A percentile compares a stretch with the other conserved stretches of the same genome.
These are phyloP conservation scores for Trapa incisa DNA, from an alignment of 345 rosid genomes.

Conservation along the genomic window DNA sequence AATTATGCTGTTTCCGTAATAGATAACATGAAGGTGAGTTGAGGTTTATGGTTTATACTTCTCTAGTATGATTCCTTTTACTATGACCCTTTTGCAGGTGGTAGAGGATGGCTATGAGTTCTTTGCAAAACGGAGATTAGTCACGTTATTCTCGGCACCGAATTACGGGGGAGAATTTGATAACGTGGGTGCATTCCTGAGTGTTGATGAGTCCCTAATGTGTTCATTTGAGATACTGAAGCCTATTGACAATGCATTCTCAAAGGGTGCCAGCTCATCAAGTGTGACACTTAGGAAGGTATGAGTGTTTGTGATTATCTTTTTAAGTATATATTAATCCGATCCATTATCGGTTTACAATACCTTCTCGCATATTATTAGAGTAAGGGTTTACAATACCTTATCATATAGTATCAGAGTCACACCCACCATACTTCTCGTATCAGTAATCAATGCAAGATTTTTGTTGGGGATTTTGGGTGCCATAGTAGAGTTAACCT, in stretches of 20 bases:
- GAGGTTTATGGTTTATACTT: background rate
- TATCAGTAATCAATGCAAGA: too few species aligned
- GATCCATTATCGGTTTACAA: too few species aligned
- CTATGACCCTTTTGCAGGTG: constrained; percentile 39
- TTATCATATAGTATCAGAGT: too few species aligned
- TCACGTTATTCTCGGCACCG: constrained; percentile 92
- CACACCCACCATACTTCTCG: too few species aligned
- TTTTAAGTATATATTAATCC: too few species aligned
- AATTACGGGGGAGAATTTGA: constrained; percentile 99
- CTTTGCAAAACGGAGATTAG: constrained; percentile 72
- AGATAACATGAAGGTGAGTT: background rate
- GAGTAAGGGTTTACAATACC: too few species aligned
- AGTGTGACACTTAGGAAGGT: constrained; percentile 56
- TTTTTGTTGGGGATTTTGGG: too few species aligned
- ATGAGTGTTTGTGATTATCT: background rate
- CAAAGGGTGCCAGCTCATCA: constrained; percentile 33
- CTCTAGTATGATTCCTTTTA: background rate
- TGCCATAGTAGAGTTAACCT: too few species aligned
- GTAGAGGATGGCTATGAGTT: constrained; percentile 98
- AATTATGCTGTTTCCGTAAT: background rate
- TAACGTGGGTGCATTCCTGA: constrained; percentile 81
- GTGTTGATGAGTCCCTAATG: constrained; percentile 65
- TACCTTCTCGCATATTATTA: too few species aligned
- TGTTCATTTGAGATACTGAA: constrained; percentile 94
- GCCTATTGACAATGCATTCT: constrained; percentile 34